Evolutionary conservation across 192 early-diverging fungal species (phyloP), one percentile per base, ranked within the genome.

Genomic region (Mortierella antarctica): DNA sequence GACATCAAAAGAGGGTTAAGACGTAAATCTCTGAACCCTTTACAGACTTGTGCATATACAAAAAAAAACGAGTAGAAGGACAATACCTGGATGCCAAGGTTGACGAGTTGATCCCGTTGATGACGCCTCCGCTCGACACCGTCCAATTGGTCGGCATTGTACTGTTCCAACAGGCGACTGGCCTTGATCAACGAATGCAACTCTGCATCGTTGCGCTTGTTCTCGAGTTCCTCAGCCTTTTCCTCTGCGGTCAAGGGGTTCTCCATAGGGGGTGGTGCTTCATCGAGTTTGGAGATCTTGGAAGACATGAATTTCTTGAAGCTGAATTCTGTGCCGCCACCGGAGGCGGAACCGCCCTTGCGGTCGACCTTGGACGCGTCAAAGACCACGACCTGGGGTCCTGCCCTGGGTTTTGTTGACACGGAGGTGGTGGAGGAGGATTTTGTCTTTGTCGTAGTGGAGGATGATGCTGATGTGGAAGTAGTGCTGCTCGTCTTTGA

Each of bases 301-400:
- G 76, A 79, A 1, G 76, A 79, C 76, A 79, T 79, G 47, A 79
- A 79, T 52, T 79, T 79, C 57, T 79, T 79, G 40, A 79, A 79
- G 46, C 10, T 67, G 52, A 79, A 79, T 0, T 79, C 76, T 15
- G 63, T 62, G 21, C 63, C 46, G 4, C 57, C 51, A n/a, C 63
- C 46, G 5, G 63, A 48, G 0, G 66, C 40, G 5, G 69, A 62
- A 9, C 20, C 21, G 13, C 73, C 59, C 20, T 71, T 71, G 48
- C 69, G 42, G 23, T 55, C 69, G 40, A 79, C 31, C 52, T 71
- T 79, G 44, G 76, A 79, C 11, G 57, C 57, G 50, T 79, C 76
- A 62, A 79, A 79, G 52, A 79, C 76, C 2, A 79, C 76, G 3
- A 79, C 58, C 8, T 79, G 57, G 20, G 62, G 56, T 0, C 63